Evolutionary conservation across 2,329 filamentous ascomycete genomes (phyloP).

Genomic region (Trichoderma breve): DNA sequence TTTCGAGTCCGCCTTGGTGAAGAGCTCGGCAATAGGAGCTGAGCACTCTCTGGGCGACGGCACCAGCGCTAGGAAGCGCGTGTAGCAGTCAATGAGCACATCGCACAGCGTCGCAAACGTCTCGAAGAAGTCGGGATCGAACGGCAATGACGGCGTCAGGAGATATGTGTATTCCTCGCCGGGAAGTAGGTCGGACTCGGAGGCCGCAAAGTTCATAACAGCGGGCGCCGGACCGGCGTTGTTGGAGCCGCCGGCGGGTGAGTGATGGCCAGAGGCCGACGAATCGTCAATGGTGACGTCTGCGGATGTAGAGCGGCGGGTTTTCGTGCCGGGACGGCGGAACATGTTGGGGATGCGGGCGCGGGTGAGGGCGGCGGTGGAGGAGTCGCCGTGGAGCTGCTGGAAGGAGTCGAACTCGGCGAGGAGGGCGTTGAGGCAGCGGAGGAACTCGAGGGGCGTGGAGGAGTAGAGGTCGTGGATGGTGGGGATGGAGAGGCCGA

Average conservation of each 20-base stretch:
- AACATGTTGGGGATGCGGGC: slow-evolving; percentile 84
- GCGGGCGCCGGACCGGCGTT: slow-evolving; percentile 34
- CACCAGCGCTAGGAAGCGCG: slow-evolving; percentile 71
- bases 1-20: slow-evolving; percentile 82
- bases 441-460: slow-evolving; percentile 80
- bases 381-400: slow-evolving; percentile 75
- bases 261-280: background rate
- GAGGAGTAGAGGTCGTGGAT: slow-evolving; percentile 84
- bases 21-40: slow-evolving; percentile 73
- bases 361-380: slow-evolving; percentile 64
- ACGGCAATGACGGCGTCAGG: slow-evolving; percentile 87
- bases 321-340: slow-evolving; percentile 62
- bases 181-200: slow-evolving; percentile 65
- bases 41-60: slow-evolving; percentile 72
- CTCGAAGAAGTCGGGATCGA: slow-evolving; percentile 95
- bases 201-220: slow-evolving; percentile 57
- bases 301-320: slow-evolving; percentile 51
- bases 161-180: slow-evolving; percentile 88
- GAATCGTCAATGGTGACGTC: slow-evolving; percentile 38
- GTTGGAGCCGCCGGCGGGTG: background rate
- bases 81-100: slow-evolving; percentile 89
- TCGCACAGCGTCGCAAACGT: slow-evolving; percentile 96
- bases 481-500: slow-evolving; percentile 86
- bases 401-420: slow-evolving; percentile 94
- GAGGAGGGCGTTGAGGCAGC: slow-evolving; percentile 79